These are phyloP conservation scores for Ploettnerulaceae sp. DNA, from an alignment of 2,329 filamentous ascomycete genomes.

Conservation along the genomic window DNA sequence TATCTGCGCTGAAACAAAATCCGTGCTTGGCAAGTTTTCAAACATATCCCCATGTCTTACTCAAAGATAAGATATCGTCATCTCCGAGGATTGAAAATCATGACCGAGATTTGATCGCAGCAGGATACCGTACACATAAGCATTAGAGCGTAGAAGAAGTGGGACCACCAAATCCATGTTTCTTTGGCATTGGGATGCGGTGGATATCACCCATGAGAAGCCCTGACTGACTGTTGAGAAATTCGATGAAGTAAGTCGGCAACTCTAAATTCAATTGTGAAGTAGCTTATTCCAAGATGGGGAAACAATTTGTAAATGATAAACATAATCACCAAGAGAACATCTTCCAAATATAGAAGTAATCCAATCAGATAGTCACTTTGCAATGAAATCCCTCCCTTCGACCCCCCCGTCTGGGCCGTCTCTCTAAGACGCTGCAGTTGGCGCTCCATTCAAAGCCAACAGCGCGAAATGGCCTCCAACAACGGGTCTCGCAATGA, in stretches of 20 bases:
- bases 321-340: no score
- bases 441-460: conserved; percentile 38
- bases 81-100: not conserved
- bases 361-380: not conserved
- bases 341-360: no score
- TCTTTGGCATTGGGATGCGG: no score
- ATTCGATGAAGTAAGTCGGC: no score
- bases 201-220: no score
- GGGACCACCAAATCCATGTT: no score
- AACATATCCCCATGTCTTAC: not conserved
- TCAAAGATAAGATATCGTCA: not conserved
- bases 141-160: no score
- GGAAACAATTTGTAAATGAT: no score
- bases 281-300: no score
- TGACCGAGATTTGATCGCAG: not conserved
- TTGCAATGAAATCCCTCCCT: not conserved
- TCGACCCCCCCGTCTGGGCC: not conserved
- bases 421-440: conserved; percentile 7
- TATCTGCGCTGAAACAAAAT: not conserved
- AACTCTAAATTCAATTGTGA: no score
- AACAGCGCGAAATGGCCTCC: conserved; percentile 78
- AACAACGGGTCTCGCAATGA: conserved; percentile 73
- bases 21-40: conserved; percentile 1
- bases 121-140: not conserved
- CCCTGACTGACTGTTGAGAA: no score